Evolutionary conservation across 352 stramenopile species (phyloP).

Genomic region (Globisporangium spinosum): DNA sequence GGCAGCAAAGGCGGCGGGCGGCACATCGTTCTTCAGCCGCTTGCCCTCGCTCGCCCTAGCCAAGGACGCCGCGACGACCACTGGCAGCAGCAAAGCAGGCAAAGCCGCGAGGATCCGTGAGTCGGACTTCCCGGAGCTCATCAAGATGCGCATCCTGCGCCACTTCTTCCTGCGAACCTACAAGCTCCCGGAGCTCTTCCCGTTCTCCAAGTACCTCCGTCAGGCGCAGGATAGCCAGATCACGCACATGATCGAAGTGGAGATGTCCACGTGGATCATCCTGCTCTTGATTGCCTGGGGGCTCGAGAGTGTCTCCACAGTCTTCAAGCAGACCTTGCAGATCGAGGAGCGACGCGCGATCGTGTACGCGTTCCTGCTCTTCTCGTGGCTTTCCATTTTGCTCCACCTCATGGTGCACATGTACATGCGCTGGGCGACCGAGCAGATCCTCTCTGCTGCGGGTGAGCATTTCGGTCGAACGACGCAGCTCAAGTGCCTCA

Average conservation of each 20-base stretch:
- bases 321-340: conserved; percentile 16
- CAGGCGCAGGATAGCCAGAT: conserved; percentile 76
- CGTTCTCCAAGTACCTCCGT: conserved; percentile 74
- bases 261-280: conserved; percentile 63
- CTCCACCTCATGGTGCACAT: conserved; percentile 33
- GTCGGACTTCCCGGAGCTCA: conserved; percentile 19
- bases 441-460: conserved; percentile 27
- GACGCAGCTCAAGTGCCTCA: conserved; percentile 20
- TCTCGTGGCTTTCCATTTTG: conserved; percentile 33
- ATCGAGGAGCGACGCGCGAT: conserved; percentile 29
- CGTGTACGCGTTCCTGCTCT: conserved; percentile 33
- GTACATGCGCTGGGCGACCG: conserved; percentile 36
- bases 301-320: conserved; percentile 23
- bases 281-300: conserved; percentile 44
- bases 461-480: conserved; percentile 18
- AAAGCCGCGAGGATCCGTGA: not conserved
- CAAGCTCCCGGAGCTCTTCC: conserved; percentile 46
- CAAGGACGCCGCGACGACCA: not conserved
- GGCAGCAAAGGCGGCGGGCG: not conserved
- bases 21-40: conserved; percentile 2
- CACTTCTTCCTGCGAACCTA: conserved; percentile 45
- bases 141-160: conserved; percentile 38
- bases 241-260: conserved; percentile 74
- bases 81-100: not conserved
- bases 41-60: conserved; percentile 3